Conservation (phyloP, 75 land plant genomes). For the Selaginella tamariscina region DNA sequence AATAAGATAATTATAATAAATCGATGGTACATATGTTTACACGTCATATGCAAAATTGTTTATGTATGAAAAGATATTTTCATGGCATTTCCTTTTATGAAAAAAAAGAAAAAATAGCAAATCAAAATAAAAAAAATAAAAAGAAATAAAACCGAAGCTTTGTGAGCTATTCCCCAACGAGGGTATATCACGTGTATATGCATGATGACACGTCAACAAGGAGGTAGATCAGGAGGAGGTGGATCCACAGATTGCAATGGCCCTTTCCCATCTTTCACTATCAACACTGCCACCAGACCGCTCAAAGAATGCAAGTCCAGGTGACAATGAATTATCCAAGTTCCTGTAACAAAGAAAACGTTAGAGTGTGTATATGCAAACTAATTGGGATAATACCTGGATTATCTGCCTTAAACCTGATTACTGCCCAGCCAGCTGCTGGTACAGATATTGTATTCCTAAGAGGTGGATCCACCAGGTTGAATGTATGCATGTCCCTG, state of each 20-base stretch:
- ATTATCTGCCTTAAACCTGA: conserved; percentile 6
- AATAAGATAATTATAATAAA: too few relatives aligned
- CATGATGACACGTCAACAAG: too few relatives aligned
- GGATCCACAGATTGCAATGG: neutral
- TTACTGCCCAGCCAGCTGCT: conserved; percentile 12
- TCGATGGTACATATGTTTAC: too few relatives aligned
- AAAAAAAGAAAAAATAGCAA: too few relatives aligned
- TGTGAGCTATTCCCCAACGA: too few relatives aligned
- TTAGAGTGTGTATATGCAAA: neutral
- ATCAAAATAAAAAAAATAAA: too few relatives aligned
- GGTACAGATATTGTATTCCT: conserved; percentile 5
- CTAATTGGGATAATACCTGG: neutral
- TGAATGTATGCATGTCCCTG: neutral
- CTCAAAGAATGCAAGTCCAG: neutral
- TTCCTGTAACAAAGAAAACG: neutral
- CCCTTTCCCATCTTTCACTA: neutral
- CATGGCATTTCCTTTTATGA: too few relatives aligned
- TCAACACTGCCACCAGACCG: neutral
- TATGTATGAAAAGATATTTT: too few relatives aligned
- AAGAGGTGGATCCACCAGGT: conserved; percentile 12
- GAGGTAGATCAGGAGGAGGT: neutral
- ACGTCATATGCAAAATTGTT: too few relatives aligned
- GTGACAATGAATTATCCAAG: neutral
- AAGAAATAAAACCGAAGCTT: too few relatives aligned
- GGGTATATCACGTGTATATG: too few relatives aligned